Base-by-base conservation (phyloP, 2,329 filamentous ascomycete genomes). In the Epichloe hybrida region DNA sequence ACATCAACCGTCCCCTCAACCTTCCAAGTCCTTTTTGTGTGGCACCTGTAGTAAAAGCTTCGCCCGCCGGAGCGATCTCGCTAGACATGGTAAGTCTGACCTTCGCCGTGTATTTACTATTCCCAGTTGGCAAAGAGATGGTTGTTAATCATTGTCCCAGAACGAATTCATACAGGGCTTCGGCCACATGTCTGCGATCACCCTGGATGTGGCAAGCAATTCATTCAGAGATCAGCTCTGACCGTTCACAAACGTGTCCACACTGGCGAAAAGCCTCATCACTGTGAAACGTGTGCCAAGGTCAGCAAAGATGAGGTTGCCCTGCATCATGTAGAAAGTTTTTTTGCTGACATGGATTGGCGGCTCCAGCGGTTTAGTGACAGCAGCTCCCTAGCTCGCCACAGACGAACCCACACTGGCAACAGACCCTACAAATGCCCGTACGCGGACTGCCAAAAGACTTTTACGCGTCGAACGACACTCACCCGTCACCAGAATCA, bases 351-450 rank as follows among this genome's bases (percentile, higher is more conserved):
- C 47, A 8, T 4, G 36, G 23, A 17, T 50, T 39, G 40, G n/a
- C 9, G 9, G 15, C 12, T 62, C 40, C 35, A 95, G 90, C 88
- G 88, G 11, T 98, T 98, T 63, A 95, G 90, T 63, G 93, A 98
- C 66, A 95, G 88, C 45, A 95, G 88, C 62, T 97, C 91, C 75
- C 74, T 98, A 21, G 93, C 93, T 13, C 80, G 93, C 50, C 93
- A 98, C 69, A 83, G 93, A 53, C 82, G 93, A 56, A 97, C 96
- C 54, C 93, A 98, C 65, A 94, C 88, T 4, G 93, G 93, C 53
- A 95, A 93, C 69, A 79, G 93, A 47, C 93, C 93, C 1, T 98
- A 97, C 74, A 95, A 95, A 68, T 98, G 93, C 69, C 90, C 90
- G 1, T 97, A 93, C 61, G 90, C 89, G 53, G 90, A 96, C 66